Evolutionary conservation across 208 protist species (phyloP).

Genomic region (Crithidia bombi): DNA sequence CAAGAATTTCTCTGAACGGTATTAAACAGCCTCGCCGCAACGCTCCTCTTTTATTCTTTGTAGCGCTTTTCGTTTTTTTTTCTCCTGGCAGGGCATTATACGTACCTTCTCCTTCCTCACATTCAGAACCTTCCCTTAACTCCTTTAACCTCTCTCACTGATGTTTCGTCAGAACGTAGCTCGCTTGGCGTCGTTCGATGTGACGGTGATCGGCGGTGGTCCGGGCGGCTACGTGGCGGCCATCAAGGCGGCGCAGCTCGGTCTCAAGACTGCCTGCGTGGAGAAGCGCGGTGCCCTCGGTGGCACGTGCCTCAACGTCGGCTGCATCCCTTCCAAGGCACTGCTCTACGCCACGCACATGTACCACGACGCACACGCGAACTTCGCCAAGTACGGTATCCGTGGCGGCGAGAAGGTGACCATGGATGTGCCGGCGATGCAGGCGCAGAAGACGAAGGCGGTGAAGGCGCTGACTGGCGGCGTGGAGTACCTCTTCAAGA

Average conservation of each 20-base stretch:
- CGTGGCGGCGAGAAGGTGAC: slow-evolving; percentile 81
- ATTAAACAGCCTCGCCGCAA: neutral
- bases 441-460: slow-evolving; percentile 96
- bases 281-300: slow-evolving; percentile 98
- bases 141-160: too few species aligned
- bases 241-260: slow-evolving; percentile 99
- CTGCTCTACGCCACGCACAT: slow-evolving; percentile 98
- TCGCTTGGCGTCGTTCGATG: slow-evolving; percentile 87
- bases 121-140: too few species aligned
- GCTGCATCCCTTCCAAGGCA: slow-evolving; percentile 99
- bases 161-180: slow-evolving; percentile 74
- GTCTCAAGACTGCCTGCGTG: slow-evolving; percentile 98
- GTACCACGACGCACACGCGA: slow-evolving; percentile 95
- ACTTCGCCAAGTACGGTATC: slow-evolving; percentile 95
- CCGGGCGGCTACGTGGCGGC: slow-evolving; percentile 99
- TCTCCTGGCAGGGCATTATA: too few species aligned
- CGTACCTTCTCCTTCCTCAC: too few species aligned
- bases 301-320: slow-evolving; percentile 99
- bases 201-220: slow-evolving; percentile 99
- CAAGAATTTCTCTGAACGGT: neutral
- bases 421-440: slow-evolving; percentile 96
- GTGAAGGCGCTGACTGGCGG: slow-evolving; percentile 96
- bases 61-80: too few species aligned
- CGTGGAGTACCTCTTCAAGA: slow-evolving; percentile 99
- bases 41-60: neutral